Evolutionary conservation across 2,329 filamentous ascomycete genomes (phyloP).

Genomic region (Lachnellula occidentalis): DNA sequence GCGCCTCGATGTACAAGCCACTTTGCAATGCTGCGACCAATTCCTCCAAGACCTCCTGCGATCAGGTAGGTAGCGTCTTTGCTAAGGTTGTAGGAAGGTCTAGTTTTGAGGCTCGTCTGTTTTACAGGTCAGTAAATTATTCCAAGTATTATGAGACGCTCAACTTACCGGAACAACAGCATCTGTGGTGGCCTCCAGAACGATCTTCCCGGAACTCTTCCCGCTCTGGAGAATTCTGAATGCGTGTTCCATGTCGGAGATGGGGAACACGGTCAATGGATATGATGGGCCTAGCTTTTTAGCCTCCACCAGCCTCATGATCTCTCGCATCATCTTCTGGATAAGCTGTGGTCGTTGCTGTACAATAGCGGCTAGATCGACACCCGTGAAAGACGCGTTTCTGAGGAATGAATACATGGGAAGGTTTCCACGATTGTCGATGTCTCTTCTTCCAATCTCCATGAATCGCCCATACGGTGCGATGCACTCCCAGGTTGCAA

Average conservation of each 20-base stretch:
- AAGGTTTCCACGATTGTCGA: not conserved
- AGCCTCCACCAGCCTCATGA: not conserved
- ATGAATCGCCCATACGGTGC: not conserved
- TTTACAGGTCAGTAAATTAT: not conserved
- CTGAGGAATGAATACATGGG: not conserved
- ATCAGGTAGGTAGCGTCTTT: conserved; percentile 16
- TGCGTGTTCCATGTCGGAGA: conserved; percentile 7
- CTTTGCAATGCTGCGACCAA: conserved; percentile 14
- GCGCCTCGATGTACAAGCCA: conserved; percentile 17
- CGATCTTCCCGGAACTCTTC: conserved; percentile 9
- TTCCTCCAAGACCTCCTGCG: conserved; percentile 20
- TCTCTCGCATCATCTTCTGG: not conserved
- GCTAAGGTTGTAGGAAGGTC: conserved; percentile 3
- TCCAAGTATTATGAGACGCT: no score
- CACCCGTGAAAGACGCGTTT: not conserved
- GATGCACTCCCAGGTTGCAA: not conserved
- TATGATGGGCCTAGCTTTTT: not conserved
- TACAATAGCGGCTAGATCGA: not conserved
- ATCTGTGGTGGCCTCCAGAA: not conserved
- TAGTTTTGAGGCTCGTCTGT: not conserved
- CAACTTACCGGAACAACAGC: not conserved
- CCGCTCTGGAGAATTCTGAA: conserved; percentile 10
- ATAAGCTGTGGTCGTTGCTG: not conserved
- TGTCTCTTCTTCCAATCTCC: not conserved
- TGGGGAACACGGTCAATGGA: not conserved